Evolutionary conservation across 2,329 filamentous ascomycete genomes (phyloP), one percentile per base, ranked within the genome.

Genomic region (Neoscytalidium dimidiatum): DNA sequence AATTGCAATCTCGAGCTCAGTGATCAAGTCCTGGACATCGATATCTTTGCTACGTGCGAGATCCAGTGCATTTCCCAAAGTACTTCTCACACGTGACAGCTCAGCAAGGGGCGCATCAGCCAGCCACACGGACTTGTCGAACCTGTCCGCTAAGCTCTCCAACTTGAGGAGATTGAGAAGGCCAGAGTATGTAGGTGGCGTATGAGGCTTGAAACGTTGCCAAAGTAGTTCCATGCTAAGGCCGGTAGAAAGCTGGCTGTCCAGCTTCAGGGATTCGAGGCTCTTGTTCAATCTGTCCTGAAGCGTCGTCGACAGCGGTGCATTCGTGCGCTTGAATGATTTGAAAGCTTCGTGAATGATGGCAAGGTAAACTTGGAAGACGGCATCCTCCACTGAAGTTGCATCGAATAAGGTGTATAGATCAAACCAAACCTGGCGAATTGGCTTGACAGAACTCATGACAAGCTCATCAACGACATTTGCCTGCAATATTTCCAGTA

Each of bases 151-250:
- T 5, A 84, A 71, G 21, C 64, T 67, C 70, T 84, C 82, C 2
- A 85, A 74, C 1, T 71, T 68, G 13, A 83, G 69, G 21, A 82
- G 69, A 2, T 74, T 71, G 21, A 76, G 66, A 4, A 84, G 69
- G 19, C 79, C 75, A 11, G 71, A 66, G 29, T 74, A 67, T 9
- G 73, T 78, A 11, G 71, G 71, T 2, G 85, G 80, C 3, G 83
- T 85, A 11, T 72, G 72, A 33, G 93, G 92, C 62, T 90, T 86
- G 71, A 96, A 86, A 1, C 81, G 72, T 46, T 86, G 85, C 94
- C 94, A 96, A 4, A 96, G 82, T 8, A 80, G 75, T 72, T 95
- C 91, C 91, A 96, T 95, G 69, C 87, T 89, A 13, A 93, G 80
- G 0, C 92, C 93, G 2, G 90, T 93, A 0, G 83, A 88, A 14